phyloP scores from a whole-genome alignment of 371 early-diverging fungal species.

The Rhizomucor miehei region DNA sequence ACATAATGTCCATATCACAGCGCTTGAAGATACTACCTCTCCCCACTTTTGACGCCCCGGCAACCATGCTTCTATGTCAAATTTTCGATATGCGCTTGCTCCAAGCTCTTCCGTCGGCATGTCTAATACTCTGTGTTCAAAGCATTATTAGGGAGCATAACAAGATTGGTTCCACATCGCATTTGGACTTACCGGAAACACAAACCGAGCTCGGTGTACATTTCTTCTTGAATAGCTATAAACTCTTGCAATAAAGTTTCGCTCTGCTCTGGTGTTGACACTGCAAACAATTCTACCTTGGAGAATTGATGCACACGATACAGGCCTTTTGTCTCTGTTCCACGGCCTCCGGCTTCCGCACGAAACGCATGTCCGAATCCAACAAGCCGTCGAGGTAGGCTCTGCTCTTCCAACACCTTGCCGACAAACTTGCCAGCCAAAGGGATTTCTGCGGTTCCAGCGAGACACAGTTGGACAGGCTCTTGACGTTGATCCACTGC shows the following conservation, averaged over 20 bases:
- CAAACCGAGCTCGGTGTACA: slow-evolving; percentile 79
- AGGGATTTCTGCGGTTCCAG: slow-evolving; percentile 93
- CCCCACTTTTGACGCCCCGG: slow-evolving; percentile 89
- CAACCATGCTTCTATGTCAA: slow-evolving; percentile 96
- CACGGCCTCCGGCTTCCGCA: slow-evolving; percentile 88
- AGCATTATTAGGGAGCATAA: background rate
- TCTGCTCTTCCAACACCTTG: slow-evolving; percentile 49
- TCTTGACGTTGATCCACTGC: background rate
- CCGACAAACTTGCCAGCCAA: slow-evolving; percentile 80
- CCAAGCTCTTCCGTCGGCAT: slow-evolving; percentile 96
- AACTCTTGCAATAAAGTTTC: slow-evolving; percentile 73
- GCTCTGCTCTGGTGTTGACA: slow-evolving; percentile 67
- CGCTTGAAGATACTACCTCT: slow-evolving; percentile 50
- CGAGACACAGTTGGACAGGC: slow-evolving; percentile 54
- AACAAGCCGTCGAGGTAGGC: slow-evolving; percentile 70
- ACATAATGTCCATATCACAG: background rate
- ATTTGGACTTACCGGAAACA: slow-evolving; percentile 60
- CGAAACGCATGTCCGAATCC: slow-evolving; percentile 86
- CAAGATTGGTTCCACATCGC: background rate
- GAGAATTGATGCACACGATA: slow-evolving; percentile 95
- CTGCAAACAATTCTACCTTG: slow-evolving; percentile 89
- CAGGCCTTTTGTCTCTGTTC: slow-evolving; percentile 81
- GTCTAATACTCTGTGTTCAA: slow-evolving; percentile 61
- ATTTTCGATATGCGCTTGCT: slow-evolving; percentile 88
- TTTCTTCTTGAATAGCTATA: slow-evolving; percentile 66